Conservation (phyloP, 1,139 yeast species). For the Pichia cactophila region DNA sequence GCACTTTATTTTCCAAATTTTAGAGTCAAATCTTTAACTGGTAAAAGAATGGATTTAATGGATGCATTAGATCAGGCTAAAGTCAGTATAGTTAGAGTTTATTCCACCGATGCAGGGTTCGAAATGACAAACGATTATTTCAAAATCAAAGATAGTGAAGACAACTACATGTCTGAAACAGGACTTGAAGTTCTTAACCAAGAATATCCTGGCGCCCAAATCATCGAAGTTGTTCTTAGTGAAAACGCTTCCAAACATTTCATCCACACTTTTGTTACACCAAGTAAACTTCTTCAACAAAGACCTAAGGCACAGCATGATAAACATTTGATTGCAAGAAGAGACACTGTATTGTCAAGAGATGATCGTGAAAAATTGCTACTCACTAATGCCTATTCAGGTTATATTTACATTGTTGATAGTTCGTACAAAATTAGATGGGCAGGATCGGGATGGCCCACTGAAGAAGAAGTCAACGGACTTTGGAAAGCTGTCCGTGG, state of each 20-base stretch:
- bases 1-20: constrained; percentile 84
- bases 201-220: constrained; percentile 49
- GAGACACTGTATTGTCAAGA: constrained; percentile 47
- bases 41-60: constrained; percentile 34
- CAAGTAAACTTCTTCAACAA: constrained; percentile 19
- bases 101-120: constrained; percentile 67
- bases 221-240: constrained; percentile 68
- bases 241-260: constrained; percentile 63
- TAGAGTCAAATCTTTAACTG: constrained; percentile 46
- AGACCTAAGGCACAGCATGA: constrained; percentile 44
- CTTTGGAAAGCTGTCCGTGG: constrained; percentile 64
- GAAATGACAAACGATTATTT: constrained; percentile 59
- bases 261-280: constrained; percentile 41
- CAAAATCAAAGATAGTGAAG: constrained; percentile 32
- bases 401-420: constrained; percentile 77
- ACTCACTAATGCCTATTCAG: constrained; percentile 73
- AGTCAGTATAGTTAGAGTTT: constrained; percentile 57
- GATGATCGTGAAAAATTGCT: constrained; percentile 52
- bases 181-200: constrained; percentile 28
- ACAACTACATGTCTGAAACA: constrained; percentile 33
- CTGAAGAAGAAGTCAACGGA: constrained; percentile 50
- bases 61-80: constrained; percentile 41
- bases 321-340: constrained; percentile 57
- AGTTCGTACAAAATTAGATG: constrained; percentile 70
- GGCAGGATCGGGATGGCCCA: constrained; percentile 84